Conservation (phyloP, 345 rosid species). For the Hibiscus mutabilis region DNA sequence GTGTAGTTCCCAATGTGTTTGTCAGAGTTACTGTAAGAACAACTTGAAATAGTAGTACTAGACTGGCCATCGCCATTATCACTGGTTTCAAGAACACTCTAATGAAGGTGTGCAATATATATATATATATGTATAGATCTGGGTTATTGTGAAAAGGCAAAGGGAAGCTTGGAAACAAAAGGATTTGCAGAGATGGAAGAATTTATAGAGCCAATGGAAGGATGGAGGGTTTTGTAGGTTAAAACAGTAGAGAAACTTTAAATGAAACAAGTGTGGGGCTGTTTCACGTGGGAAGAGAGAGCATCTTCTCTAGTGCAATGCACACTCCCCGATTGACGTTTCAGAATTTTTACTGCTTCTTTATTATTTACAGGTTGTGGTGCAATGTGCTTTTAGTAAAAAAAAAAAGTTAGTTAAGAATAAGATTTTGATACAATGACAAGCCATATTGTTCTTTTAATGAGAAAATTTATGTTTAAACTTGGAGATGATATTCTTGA, state of each 20-base stretch:
- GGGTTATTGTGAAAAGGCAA: neutral
- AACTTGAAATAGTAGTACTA: slow-evolving; percentile 12
- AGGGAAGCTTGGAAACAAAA: slow-evolving; percentile 10
- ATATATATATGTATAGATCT: neutral
- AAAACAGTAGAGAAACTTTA: neutral
- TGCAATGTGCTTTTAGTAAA: too few relatives aligned
- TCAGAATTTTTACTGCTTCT: neutral
- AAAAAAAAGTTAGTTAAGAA: too few relatives aligned
- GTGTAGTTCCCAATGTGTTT: slow-evolving; percentile 16
- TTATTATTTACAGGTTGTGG: neutral
- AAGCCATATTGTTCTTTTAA: too few relatives aligned
- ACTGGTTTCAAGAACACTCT: neutral
- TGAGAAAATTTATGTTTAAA: too few relatives aligned
- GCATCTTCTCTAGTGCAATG: neutral
- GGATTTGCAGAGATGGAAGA: neutral
- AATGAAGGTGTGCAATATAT: neutral
- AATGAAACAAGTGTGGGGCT: slow-evolving; percentile 9
- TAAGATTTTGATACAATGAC: too few relatives aligned
- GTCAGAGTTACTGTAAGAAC: slow-evolving; percentile 19
- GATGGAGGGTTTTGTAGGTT: neutral
- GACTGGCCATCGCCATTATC: slow-evolving; percentile 26
- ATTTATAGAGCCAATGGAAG: slow-evolving; percentile 40
- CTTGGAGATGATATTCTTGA: too few relatives aligned
- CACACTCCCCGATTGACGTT: neutral
- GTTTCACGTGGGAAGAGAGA: neutral